Evolutionary conservation across 2,329 filamentous ascomycete species (phyloP).

Genomic region (Sporothrix schenckii): DNA sequence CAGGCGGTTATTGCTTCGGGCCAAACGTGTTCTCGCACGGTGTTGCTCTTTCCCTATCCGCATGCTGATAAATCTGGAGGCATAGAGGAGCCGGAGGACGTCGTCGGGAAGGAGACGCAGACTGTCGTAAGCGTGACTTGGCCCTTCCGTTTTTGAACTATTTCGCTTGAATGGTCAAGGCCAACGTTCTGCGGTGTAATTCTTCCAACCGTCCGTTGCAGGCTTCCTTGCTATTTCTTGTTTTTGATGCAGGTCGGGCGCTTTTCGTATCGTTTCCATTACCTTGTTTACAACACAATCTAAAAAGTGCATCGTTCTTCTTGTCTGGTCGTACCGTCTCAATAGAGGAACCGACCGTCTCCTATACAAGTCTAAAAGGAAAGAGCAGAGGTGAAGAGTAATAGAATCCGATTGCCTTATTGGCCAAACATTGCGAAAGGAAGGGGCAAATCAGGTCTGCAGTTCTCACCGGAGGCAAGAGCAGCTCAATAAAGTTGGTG

Average conservation of each 20-base stretch:
- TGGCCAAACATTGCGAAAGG: neutral
- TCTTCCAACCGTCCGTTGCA: neutral
- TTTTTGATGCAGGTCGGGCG: neutral
- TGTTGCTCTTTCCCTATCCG: neutral
- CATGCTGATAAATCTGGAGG: neutral
- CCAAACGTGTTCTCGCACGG: conserved; percentile 7
- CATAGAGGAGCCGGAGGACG: too few species aligned
- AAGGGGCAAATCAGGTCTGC: too few species aligned
- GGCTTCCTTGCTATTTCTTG: neutral
- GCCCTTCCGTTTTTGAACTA: neutral
- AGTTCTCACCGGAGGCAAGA: neutral
- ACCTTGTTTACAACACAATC: neutral
- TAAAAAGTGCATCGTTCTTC: too few species aligned
- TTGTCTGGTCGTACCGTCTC: neutral
- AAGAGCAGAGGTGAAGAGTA: too few species aligned
- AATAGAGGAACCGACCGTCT: neutral
- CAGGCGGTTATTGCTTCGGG: neutral
- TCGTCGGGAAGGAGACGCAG: neutral
- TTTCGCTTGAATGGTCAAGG: too few species aligned
- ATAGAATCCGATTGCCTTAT: neutral
- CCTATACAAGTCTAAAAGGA: too few species aligned
- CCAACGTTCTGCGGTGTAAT: too few species aligned
- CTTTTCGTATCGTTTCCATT: neutral
- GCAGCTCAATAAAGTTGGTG: neutral
- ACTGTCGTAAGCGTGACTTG: neutral